Evolutionary conservation across 106 monocot genomes (phyloP), one percentile per base, ranked within the genome.

Genomic region (Acanthochlamys bracteata): DNA sequence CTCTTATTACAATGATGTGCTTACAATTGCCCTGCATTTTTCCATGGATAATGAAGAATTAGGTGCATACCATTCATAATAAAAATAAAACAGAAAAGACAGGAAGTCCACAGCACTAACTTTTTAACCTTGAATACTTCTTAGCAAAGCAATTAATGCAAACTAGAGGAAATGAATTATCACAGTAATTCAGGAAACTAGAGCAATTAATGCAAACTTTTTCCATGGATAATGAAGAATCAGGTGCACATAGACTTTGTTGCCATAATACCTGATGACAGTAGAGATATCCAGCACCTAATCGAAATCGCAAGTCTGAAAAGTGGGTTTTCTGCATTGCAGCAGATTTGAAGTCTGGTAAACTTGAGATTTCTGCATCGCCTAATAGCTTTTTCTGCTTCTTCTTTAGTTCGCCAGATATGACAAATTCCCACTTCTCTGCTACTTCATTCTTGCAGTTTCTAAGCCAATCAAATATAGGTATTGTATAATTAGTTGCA

Each of bases 211-310:
- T n/a, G n/a, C n/a, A n/a, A n/a, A n/a, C n/a, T n/a, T n/a, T n/a
- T n/a, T n/a, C n/a, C n/a, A n/a, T n/a, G n/a, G n/a, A n/a, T n/a
- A n/a, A n/a, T n/a, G n/a, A n/a, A n/a, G n/a, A n/a, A n/a, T n/a
- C n/a, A n/a, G n/a, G n/a, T n/a, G n/a, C n/a, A n/a, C n/a, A n/a
- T n/a, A n/a, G n/a, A n/a, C n/a, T n/a, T n/a, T n/a, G n/a, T n/a
- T n/a, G n/a, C n/a, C n/a, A 26, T 53, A 54, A 51, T 39, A 95
- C 95, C 90, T 96, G 95, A 72, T 96, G 95, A 60, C 90, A 90
- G 59, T 85, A 96, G 59, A 96, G 78, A 76, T 91, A 96, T 3
- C 90, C 84, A 74, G 84, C 81, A 67, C 95, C 95, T 24, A 96
- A 66, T 47, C 85, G 71, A 67, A 96, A 96, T 14, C 54, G 63